Base-by-base conservation (phyloP, 306 rosid genomes). In the Calophaca sinica region DNA sequence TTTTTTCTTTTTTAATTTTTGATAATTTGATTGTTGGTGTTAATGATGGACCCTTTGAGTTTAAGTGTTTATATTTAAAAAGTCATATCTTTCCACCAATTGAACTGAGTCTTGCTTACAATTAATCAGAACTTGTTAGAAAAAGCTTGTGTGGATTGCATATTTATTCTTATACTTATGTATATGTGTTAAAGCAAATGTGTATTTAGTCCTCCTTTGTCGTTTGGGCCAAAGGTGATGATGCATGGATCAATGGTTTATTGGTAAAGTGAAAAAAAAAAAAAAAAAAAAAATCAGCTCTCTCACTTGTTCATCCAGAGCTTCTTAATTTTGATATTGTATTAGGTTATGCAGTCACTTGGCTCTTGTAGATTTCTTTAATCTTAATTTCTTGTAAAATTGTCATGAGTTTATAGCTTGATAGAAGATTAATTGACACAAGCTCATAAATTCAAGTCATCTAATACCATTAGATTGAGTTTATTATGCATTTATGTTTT, bases 331-430 rank as follows among this genome's bases (percentile, higher is more conserved):
- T 55, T 65, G 10, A 41, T 12, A 26, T 29, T 74, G 46, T 75
- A 38, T 68, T 38, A 51, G 61, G 28, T n/a, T 75, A 50, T 74
- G 39, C 55, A 31, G 62, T 9, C 46, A 28, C 78, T 68, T 45
- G 20, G 68, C 13, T 69, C 20, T 75, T 14, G 65, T 38, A 13
- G 52, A 50, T 60, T 50, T 65, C 31, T 48, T 44, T 32, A 20
- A n/a, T 64, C 60, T 9, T 69, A 5, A 11, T 54, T 2, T 2
- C 54, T 28, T 10, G 57, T 60, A 5, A n/a, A 51, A 13, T 15
- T 42, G 10, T 31, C 44, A 1, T 14, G 26, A 31, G 10, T 36
- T 50, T 78, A 31, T 50, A 53, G 33, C 2, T 42, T 77, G 59
- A 60, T 51, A 10, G 62, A 29, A 53, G 45, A 67, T 52, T 6